Conservation (phyloP, 805 yeast species). For the Kluyveromyces nonfermentans region DNA sequence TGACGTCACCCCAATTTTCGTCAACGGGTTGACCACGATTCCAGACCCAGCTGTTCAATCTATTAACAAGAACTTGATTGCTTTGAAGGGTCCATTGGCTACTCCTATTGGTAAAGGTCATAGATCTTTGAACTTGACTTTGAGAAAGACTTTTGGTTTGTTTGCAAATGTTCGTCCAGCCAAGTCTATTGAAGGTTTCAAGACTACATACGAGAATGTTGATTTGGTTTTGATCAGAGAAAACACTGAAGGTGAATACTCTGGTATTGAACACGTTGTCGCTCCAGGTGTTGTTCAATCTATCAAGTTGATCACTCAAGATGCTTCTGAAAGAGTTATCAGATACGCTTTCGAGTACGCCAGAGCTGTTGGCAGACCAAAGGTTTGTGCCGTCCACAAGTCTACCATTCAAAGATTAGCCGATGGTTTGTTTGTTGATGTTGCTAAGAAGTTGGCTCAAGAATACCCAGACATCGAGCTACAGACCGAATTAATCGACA, state of each 20-base stretch:
- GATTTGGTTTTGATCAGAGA: slow-evolving; percentile 96
- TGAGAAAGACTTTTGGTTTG: slow-evolving; percentile 92
- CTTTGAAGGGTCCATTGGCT: slow-evolving; percentile 95
- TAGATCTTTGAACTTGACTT: slow-evolving; percentile 91
- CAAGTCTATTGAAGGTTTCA: slow-evolving; percentile 84
- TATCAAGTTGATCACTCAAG: slow-evolving; percentile 91
- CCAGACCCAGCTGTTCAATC: slow-evolving; percentile 89
- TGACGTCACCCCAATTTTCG: slow-evolving; percentile 88
- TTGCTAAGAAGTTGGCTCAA: slow-evolving; percentile 81
- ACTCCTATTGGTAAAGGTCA: slow-evolving; percentile 99
- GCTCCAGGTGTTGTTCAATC: slow-evolving; percentile 98
- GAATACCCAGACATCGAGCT: slow-evolving; percentile 87
- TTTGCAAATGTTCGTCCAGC: slow-evolving; percentile 98
- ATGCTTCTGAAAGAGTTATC: slow-evolving; percentile 93
- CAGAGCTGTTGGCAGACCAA: slow-evolving; percentile 73
- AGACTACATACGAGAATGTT: slow-evolving; percentile 73
- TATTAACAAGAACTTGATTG: slow-evolving; percentile 87
- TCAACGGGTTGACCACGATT: slow-evolving; percentile 87
- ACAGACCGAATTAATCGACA: slow-evolving; percentile 84
- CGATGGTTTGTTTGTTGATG: slow-evolving; percentile 91
- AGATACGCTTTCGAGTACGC: slow-evolving; percentile 98
- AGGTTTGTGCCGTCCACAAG: slow-evolving; percentile 92
- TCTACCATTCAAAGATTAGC: slow-evolving; percentile 97
- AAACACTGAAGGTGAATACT: slow-evolving; percentile 99
- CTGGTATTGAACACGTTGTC: slow-evolving; percentile 97